These are phyloP conservation scores for Arabidopsis suecica DNA, from an alignment of 345 rosid genomes.

Conservation along the genomic window DNA sequence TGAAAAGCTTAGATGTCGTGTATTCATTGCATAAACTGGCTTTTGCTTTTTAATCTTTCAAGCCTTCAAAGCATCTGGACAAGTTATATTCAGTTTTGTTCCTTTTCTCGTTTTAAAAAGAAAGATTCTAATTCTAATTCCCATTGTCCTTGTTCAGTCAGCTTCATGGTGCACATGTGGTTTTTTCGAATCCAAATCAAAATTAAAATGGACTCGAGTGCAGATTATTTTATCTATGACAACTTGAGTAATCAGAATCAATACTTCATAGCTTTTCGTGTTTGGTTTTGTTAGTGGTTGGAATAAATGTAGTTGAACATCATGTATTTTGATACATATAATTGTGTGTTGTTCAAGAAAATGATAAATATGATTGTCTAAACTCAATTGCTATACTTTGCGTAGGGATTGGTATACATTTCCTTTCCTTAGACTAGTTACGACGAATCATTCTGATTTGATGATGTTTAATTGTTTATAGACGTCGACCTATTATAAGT, in stretches of 20 bases:
- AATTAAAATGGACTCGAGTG: not conserved
- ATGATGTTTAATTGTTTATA: no score
- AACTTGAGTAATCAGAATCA: constrained; percentile 17
- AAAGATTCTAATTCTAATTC: not conserved
- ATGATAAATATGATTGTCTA: no score
- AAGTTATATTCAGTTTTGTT: constrained; percentile 1
- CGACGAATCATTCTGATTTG: no score
- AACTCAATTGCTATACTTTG: no score
- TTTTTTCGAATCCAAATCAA: not conserved
- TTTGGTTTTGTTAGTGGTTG: not conserved
- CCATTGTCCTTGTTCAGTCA: constrained; percentile 41
- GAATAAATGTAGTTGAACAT: no score
- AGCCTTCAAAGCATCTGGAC: constrained; percentile 12
- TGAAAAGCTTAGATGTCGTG: not conserved
- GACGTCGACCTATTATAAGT: no score
- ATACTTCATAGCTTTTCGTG: not conserved
- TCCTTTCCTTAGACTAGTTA: no score
- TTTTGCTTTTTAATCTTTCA: constrained; percentile 5
- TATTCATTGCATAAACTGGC: not conserved
- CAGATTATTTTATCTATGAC: not conserved
- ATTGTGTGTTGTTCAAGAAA: no score
- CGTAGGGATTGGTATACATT: no score
- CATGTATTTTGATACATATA: no score
- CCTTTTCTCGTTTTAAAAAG: not conserved
- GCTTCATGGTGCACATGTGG: not conserved